Evolutionary conservation across 768 basidiomycete genomes (phyloP).

Genomic region (Baorangia bicolor): DNA sequence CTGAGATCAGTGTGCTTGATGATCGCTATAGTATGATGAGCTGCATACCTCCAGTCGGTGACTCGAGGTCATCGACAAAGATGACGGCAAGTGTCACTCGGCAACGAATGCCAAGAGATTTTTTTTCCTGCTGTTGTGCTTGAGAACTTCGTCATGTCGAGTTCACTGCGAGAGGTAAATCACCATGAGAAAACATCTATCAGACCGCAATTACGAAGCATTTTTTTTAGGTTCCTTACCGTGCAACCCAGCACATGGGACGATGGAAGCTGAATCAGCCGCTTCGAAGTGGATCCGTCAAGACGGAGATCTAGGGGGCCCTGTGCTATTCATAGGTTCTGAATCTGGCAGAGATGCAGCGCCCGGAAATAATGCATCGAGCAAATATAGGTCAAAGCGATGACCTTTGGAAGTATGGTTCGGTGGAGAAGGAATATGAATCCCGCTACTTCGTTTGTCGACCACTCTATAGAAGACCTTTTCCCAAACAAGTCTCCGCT

Average conservation of each 20-base stretch:
- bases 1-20: not conserved
- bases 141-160: not conserved
- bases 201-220: not conserved
- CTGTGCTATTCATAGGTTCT: not conserved
- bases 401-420: not conserved
- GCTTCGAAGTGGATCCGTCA: not conserved
- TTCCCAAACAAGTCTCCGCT: not conserved
- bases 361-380: not conserved
- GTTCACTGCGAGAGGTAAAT: not conserved
- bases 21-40: not conserved
- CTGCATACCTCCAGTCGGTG: no score
- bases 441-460: no score
- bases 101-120: not conserved
- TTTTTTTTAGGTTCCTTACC: no score
- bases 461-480: no score
- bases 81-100: not conserved
- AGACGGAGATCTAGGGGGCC: not conserved
- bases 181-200: not conserved
- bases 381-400: not conserved
- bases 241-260: not conserved
- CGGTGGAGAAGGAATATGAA: not conserved
- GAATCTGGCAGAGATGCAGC: no score
- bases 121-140: not conserved
- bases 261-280: no score
- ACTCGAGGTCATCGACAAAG: not conserved